Base-by-base conservation (phyloP, 345 rosid species). In the Acer yangbiense region DNA sequence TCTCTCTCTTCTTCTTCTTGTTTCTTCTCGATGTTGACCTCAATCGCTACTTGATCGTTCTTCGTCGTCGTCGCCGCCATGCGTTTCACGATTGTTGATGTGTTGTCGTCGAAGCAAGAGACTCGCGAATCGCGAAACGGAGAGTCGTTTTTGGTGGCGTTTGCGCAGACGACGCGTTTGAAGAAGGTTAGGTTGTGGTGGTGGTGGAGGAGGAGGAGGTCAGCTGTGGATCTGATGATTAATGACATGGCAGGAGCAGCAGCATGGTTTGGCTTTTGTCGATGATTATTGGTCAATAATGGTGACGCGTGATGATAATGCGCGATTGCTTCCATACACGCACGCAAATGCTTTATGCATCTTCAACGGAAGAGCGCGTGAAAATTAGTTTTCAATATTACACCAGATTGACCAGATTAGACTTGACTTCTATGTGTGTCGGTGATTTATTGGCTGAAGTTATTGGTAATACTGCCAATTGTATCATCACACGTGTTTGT, bases 41-140 rank as follows among this genome's bases (percentile, higher is more conserved):
- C 21, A 21, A 41, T 64, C 60, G 46, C 14, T 62, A 41, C 61
- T 39, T 43, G 41, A 18, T 72, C 52, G 71, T 46, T 41, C 13
- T 67, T 43, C 57, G 77, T 44, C 12, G 69, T 80, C 84, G 57
- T 29, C 57, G 77, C 35, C 12, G 69, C 81, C 84, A 81, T 77
- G 23, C 5, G 39, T 27, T 50, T 1, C 13, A 21, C 43, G 20
- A 6, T 6, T 58, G 20, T 58, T 58, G 63, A 7, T 20, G 64
- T 20, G 3, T 4, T 8, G 46, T 25, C 9, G 35, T 66, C 41
- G 17, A 50, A 55, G 71, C 72, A 69, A 6, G 69, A 23, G 65
- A 18, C 2, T 75, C 70, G 62, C 21, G 61, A 68, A 64, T 25
- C 25, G 23, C 27, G 80, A 39, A 43, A 68, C 16, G 75, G n/a